Conservation (phyloP, 371 early-diverging fungal species). For the Mortierella sp. region DNA sequence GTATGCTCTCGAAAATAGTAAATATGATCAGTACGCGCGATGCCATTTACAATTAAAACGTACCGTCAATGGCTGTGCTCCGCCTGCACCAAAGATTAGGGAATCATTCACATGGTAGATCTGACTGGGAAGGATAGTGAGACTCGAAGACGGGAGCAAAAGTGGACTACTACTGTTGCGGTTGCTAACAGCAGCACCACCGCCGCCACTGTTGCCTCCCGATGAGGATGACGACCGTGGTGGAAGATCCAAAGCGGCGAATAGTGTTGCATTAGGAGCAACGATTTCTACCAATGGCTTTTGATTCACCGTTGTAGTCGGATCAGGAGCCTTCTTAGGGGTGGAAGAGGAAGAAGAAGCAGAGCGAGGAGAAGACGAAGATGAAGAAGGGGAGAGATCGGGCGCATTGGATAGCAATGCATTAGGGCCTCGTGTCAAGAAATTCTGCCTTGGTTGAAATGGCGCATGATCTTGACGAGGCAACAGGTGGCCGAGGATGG, state of each 20-base stretch:
- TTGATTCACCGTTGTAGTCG: slow-evolving; percentile 13
- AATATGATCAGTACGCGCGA: too few relatives aligned
- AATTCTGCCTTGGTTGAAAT: slow-evolving; percentile 7
- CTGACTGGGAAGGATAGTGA: slow-evolving; percentile 28
- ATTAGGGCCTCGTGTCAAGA: background rate
- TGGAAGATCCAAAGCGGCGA: slow-evolving; percentile 35
- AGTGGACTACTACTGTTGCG: slow-evolving; percentile 15
- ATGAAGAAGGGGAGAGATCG: background rate
- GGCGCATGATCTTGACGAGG: background rate
- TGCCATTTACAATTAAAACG: too few relatives aligned
- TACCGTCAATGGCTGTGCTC: slow-evolving; percentile 37
- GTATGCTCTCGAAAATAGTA: too few relatives aligned
- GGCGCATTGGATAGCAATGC: background rate
- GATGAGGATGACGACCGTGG: background rate
- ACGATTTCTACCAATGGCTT: slow-evolving; percentile 42
- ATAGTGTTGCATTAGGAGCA: slow-evolving; percentile 44
- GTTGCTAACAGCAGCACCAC: background rate
- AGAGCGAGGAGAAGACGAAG: background rate
- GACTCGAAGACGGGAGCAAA: slow-evolving; percentile 30
- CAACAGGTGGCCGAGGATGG: background rate
- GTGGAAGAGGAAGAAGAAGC: background rate
- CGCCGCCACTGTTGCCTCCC: background rate
- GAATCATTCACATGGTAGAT: slow-evolving; percentile 40
- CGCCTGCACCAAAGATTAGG: slow-evolving; percentile 48
- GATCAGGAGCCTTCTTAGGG: background rate